Base-by-base conservation (phyloP, 352 stramenopile genomes). In the Phytophthora macrochlamydospora region DNA sequence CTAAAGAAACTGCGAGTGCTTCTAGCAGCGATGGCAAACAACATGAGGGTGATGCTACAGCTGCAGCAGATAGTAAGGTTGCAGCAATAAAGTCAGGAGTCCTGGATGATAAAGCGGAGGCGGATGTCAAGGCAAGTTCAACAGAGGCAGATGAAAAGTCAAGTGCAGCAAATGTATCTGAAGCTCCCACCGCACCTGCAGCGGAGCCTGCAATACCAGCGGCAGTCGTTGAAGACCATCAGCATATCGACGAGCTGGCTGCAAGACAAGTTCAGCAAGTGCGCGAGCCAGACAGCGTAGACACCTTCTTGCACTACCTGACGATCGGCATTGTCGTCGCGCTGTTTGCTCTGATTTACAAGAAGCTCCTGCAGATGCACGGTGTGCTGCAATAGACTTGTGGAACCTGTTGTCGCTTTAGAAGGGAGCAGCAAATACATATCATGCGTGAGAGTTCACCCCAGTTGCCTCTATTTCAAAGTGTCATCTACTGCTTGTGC, bases 331-430 rank as follows among this genome's bases (percentile, higher is more conserved):
- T 92, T 9, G 71, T 88, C 4, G 70, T 92, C 4, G 86, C 83
- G 33, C 68, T 94, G 9, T 88, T 94, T 56, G 86, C 82, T 0
- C 48, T 94, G 30, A 61, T 94, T 18, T 94, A 94, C 74, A 91
- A 89, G 65, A 90, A 90, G 57, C 67, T 94, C n/a, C 67, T 94
- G 30, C 85, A 94, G 62, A 76, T 83, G 62, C 79, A 94, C 37
- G 86, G 86, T 37, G 62, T 92, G 13, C 49, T 91, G 7, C 79
- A 87, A 52, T 79, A 63, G 65, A 44, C 37, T 65, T 5, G 35
- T 45, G 42, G 18, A 13, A 58, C 11, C 51, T 52, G 7, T 24
- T 24, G 18, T 24, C 18, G 18, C 18, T 24, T 24, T 24, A 24
- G 18, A 24, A 49, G 13, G 29, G 14, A 7, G 14, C 14, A 49